phyloP scores from a whole-genome alignment of 116 monocot genomes.

The Dioscorea cayenensis region DNA sequence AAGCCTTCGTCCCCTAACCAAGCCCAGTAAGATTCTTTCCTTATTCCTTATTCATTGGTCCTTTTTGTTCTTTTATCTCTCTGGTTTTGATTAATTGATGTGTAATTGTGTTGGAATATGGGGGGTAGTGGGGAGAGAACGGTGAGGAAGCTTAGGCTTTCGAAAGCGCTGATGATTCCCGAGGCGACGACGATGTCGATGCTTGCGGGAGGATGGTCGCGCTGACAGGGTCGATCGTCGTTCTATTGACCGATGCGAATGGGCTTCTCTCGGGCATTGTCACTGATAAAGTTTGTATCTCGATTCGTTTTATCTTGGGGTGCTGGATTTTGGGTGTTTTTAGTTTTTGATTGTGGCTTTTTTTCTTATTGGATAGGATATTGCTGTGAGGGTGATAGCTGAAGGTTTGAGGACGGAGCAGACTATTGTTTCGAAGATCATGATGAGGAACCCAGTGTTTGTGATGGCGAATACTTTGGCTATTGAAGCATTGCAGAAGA shows the following conservation, averaged over 20 bases:
- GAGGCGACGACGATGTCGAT: slow-evolving; percentile 75
- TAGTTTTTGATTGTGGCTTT: background rate
- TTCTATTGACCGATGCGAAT: slow-evolving; percentile 74
- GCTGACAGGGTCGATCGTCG: slow-evolving; percentile 65
- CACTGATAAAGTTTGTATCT: slow-evolving; percentile 63
- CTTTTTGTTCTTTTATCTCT: background rate
- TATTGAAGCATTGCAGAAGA: slow-evolving; percentile 91
- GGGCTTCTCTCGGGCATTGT: slow-evolving; percentile 87
- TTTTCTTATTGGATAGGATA: slow-evolving; percentile 38
- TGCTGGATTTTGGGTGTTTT: background rate
- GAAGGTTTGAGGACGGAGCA: slow-evolving; percentile 86
- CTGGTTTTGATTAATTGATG: background rate
- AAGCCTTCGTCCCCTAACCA: slow-evolving; percentile 49
- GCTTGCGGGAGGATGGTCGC: slow-evolving; percentile 91
- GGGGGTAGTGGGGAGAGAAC: slow-evolving; percentile 58
- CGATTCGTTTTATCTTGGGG: background rate
- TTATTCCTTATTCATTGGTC: background rate
- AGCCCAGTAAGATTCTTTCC: slow-evolving; percentile 18
- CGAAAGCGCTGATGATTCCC: slow-evolving; percentile 77
- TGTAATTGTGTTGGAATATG: background rate
- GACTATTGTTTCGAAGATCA: slow-evolving; percentile 77
- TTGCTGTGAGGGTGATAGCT: slow-evolving; percentile 83
- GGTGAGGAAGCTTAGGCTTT: slow-evolving; percentile 84
- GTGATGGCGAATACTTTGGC: slow-evolving; percentile 78
- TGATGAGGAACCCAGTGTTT: slow-evolving; percentile 86